Evolutionary conservation across 352 stramenopile species (phyloP).

Genomic region (Halophytophthora polymorphica): DNA sequence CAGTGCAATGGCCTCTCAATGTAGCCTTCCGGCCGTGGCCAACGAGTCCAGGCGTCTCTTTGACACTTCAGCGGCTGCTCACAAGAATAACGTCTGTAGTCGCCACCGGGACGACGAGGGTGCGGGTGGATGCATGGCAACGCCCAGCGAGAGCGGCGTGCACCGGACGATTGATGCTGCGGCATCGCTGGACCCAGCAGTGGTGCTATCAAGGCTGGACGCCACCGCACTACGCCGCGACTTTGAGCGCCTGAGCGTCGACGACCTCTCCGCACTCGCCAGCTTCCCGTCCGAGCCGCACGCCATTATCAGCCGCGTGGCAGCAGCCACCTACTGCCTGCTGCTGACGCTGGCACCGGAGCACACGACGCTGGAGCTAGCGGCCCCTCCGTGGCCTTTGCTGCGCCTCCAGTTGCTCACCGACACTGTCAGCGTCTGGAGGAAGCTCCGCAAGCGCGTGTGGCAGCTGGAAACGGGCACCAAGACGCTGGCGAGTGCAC

Average conservation of each 20-base stretch:
- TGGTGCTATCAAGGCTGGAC: conserved; percentile 13
- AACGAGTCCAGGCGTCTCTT: too few relatives aligned
- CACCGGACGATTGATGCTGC: conserved; percentile 1
- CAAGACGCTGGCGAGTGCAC: conserved; percentile 21
- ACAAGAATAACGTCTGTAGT: too few relatives aligned
- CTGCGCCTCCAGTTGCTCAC: conserved; percentile 51
- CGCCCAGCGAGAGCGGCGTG: conserved; percentile 2
- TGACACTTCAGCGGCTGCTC: too few relatives aligned
- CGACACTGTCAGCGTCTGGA: conserved; percentile 23
- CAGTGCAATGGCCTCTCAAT: too few relatives aligned
- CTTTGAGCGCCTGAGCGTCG: conserved; percentile 28
- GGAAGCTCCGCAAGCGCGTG: conserved; percentile 40
- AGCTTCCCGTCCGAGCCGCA: conserved; percentile 42
- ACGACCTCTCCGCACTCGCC: conserved; percentile 42
- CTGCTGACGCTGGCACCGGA: conserved; percentile 35
- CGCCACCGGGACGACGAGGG: too few relatives aligned
- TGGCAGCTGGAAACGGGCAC: conserved; percentile 23
- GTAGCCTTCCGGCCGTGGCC: too few relatives aligned
- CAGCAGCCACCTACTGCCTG: conserved; percentile 36
- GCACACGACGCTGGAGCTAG: conserved; percentile 26
- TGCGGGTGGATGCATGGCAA: conserved; percentile 24
- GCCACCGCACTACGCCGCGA: conserved; percentile 15
- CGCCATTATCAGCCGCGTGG: conserved; percentile 31
- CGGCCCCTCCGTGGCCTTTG: conserved; percentile 38
- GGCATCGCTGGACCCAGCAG: background rate